These are phyloP conservation scores for Euphorbia celastroides DNA, from an alignment of 441 rosid genomes.

Conservation along the genomic window DNA sequence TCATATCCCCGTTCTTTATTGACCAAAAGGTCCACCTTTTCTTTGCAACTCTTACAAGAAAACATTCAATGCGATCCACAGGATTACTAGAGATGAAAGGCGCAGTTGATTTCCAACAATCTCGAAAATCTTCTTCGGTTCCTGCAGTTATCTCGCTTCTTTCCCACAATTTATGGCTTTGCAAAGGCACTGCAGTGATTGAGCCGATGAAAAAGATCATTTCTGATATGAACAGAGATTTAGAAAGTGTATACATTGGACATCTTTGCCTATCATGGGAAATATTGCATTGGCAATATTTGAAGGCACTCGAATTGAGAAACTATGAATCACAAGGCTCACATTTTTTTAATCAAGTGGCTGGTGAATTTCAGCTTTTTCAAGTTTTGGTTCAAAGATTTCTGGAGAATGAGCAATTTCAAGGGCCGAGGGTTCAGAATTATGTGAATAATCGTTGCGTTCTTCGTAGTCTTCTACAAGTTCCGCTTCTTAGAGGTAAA, in stretches of 20 bases:
- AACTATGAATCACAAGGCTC: constrained; percentile 30
- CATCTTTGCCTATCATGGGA: constrained; percentile 82
- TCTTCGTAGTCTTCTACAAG: constrained; percentile 52
- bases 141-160: constrained; percentile 25
- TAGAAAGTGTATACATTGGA: constrained; percentile 67
- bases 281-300: constrained; percentile 65
- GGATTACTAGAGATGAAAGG: constrained; percentile 55
- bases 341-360: constrained; percentile 51
- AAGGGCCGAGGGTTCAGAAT: constrained; percentile 48
- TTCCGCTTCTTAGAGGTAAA: constrained; percentile 64
- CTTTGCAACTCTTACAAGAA: neutral
- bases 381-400: constrained; percentile 64
- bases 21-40: constrained; percentile 7
- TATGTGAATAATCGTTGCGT: constrained; percentile 55
- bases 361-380: constrained; percentile 63
- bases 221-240: constrained; percentile 39
- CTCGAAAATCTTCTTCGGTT: constrained; percentile 15
- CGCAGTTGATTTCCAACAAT: constrained; percentile 15
- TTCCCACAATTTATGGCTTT: constrained; percentile 37
- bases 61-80: constrained; percentile 25
- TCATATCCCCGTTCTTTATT: constrained; percentile 10
- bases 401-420: constrained; percentile 69
- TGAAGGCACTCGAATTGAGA: constrained; percentile 41
- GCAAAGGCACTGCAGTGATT: constrained; percentile 31
- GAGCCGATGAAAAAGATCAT: constrained; percentile 37